phyloP scores from a whole-genome alignment of 2,329 filamentous ascomycete species.

The Mycosphaerella arachidis region DNA sequence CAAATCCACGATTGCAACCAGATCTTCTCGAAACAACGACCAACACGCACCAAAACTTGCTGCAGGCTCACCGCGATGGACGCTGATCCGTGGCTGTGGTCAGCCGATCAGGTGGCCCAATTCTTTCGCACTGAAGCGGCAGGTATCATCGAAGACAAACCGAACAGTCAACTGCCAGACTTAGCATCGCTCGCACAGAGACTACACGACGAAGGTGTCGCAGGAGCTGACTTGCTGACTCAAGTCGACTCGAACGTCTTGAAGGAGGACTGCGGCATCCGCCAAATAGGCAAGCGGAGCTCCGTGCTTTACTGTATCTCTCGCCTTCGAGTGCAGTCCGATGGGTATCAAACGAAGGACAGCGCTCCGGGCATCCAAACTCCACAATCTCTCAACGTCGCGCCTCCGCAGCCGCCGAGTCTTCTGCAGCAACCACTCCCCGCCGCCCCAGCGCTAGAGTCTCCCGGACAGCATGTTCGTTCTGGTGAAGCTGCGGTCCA shows the following conservation, averaged over 20 bases:
- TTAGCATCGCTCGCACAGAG: constrained; percentile 48
- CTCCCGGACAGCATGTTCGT: constrained; percentile 17
- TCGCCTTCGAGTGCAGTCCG: constrained; percentile 40
- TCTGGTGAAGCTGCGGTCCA: constrained; percentile 26
- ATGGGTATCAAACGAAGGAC: background rate
- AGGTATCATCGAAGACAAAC: constrained; percentile 22
- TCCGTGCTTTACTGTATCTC: constrained; percentile 56
- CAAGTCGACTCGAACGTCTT: constrained; percentile 48
- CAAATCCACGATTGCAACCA: background rate
- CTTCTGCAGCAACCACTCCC: background rate
- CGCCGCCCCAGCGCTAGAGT: constrained; percentile 8
- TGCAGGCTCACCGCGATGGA: constrained; percentile 24
- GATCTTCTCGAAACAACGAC: constrained; percentile 5
- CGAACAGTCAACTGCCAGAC: constrained; percentile 48
- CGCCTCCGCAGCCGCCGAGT: background rate
- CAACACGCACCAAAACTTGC: background rate
- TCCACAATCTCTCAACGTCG: constrained; percentile 8
- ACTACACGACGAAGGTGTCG: constrained; percentile 60
- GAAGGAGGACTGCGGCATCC: constrained; percentile 55
- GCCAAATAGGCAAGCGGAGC: constrained; percentile 53
- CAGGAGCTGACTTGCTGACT: constrained; percentile 59
- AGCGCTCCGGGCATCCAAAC: constrained; percentile 8
- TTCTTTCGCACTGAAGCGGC: constrained; percentile 55
- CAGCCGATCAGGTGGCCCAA: constrained; percentile 59
- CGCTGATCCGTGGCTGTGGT: constrained; percentile 71